Base-by-base conservation (phyloP, 2,329 filamentous ascomycete species). In the Nigrospora osmanthi region DNA sequence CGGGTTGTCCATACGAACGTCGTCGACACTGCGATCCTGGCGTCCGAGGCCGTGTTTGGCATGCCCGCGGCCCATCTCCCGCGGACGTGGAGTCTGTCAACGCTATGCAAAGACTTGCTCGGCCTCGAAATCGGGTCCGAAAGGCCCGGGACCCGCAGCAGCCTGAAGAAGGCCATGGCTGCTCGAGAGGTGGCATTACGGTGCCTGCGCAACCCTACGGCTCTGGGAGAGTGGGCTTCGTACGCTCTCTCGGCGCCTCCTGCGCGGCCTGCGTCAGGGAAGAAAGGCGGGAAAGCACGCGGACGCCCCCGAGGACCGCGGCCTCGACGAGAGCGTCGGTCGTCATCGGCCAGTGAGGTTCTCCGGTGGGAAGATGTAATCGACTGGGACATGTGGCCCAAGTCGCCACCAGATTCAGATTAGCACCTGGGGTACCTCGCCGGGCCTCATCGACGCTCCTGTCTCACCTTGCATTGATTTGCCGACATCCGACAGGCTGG, bases 151-250 rank as follows among this genome's bases (percentile, higher is more conserved):
- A 67, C 68, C 1, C 70, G 73, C 38, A 64, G 71, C 53, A 63
- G 63, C 37, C 51, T 75, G 12, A 68, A 73, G 51, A 67, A 73
- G 58, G 65, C 70, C 0, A 60, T 69, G 42, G 70, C 72, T 2
- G 59, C 64, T 1, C 63, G 72, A 13, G 70, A 75, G 50, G 52
- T 75, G 45, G 61, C 65, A 6, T 55, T 74, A 5, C 72, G 62
- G 57, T 66, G 61, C 45, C 50, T 69, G n/a, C 59, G 59, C 45
- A 60, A 71, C 34, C 56, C 56, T 3, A 56, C 61, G 1, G 47
- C 43, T 9, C 54, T 73, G 12, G 49, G 54, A 4, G 53, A 32
- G 16, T 67, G 65, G 61, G 68, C 59, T n/a, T 31, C 14, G 12
- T 3, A 34, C 16, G 23, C 30, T 12, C 41, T 40, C 23, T 17